Conservation (phyloP, 306 rosid species). For the Cercis canadensis region DNA sequence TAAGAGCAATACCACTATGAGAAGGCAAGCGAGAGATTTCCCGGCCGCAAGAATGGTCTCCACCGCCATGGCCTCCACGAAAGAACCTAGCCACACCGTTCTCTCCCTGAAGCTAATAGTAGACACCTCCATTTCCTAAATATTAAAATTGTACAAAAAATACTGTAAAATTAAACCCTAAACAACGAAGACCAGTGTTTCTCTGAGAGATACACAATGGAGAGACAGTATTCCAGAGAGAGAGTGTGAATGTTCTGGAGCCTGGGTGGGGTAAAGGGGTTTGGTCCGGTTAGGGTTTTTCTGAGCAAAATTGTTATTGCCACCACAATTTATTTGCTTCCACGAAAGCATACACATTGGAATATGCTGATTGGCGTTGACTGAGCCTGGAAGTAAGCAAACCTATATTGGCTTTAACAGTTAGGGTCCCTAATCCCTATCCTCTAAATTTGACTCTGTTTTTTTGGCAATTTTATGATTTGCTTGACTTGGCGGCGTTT, state of each 20-base stretch:
- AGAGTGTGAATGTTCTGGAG: constrained; percentile 18
- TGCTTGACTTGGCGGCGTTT: no score
- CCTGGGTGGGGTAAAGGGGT: constrained; percentile 27
- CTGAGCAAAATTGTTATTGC: constrained; percentile 14
- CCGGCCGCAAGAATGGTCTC: constrained; percentile 46
- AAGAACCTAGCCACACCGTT: constrained; percentile 39
- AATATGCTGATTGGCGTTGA: no score
- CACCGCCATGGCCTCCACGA: constrained; percentile 55
- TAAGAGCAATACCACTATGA: constrained; percentile 51
- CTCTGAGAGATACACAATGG: background rate
- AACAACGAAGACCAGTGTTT: background rate
- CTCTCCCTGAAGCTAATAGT: constrained; percentile 30
- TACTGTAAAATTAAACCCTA: background rate
- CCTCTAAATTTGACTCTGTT: no score
- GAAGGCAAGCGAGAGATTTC: constrained; percentile 56
- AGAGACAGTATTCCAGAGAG: constrained; percentile 8
- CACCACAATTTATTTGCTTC: background rate
- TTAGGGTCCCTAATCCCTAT: no score
- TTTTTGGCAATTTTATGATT: no score
- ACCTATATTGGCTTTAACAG: no score
- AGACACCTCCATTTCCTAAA: constrained; percentile 52
- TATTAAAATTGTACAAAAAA: constrained; percentile 23
- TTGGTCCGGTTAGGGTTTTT: constrained; percentile 53
- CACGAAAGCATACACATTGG: background rate
- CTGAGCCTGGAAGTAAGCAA: no score